phyloP scores from a whole-genome alignment of 495 filamentous ascomycete genomes.

The Hypoxylon fragiforme region DNA sequence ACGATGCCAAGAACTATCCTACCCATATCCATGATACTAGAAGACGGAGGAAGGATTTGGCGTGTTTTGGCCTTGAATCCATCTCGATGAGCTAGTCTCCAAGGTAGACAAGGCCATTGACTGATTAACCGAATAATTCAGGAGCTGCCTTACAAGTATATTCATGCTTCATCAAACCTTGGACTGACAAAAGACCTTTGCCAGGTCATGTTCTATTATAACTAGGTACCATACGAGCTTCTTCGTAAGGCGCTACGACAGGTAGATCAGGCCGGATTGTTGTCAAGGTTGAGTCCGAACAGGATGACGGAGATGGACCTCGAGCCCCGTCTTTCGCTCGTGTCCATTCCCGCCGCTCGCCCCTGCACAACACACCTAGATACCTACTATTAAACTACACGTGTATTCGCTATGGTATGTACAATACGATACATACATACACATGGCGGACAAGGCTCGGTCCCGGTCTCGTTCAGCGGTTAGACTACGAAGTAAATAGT shows the following conservation, averaged over 20 bases:
- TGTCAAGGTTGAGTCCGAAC: background rate
- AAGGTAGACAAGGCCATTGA: conserved; percentile 1
- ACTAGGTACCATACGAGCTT: too few relatives aligned
- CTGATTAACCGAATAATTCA: conserved; percentile 4
- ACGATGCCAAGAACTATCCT: conserved; percentile 15
- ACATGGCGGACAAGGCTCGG: background rate
- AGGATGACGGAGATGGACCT: conserved; percentile 12
- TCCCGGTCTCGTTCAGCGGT: conserved; percentile 5
- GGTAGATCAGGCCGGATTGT: conserved; percentile 10
- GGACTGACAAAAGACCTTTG: too few relatives aligned
- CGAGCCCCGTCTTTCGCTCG: background rate
- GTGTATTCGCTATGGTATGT: too few relatives aligned
- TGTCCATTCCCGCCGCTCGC: background rate
- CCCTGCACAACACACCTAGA: conserved; percentile 3
- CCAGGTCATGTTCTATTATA: too few relatives aligned
- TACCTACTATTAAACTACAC: too few relatives aligned
- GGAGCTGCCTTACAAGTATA: background rate
- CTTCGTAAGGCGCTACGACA: too few relatives aligned
- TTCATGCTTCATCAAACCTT: too few relatives aligned
- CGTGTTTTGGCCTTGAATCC: conserved; percentile 4
- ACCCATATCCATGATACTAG: background rate
- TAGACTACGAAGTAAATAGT: background rate
- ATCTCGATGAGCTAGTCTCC: background rate
- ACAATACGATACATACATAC: too few relatives aligned
- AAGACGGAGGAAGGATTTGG: conserved; percentile 7